A percentile compares a stretch with the other conserved stretches of the same genome.
Conservation (phyloP, 179 eudicot genomes). For the Carnegiea gigantea region DNA sequence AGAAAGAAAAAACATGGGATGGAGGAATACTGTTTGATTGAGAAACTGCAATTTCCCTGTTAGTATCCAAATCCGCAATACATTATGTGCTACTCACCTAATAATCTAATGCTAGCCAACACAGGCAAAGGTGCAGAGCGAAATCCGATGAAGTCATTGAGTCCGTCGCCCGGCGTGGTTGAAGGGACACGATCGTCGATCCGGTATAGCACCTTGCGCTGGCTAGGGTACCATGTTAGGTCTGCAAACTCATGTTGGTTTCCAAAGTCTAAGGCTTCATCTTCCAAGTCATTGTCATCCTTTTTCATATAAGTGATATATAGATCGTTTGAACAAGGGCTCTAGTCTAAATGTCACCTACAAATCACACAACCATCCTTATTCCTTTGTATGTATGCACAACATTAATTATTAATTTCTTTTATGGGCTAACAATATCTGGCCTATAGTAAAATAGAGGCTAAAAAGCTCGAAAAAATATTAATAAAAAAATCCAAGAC, state of each 20-base stretch:
- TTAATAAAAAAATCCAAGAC: too few species aligned
- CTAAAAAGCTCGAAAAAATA: too few species aligned
- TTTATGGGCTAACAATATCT: too few species aligned
- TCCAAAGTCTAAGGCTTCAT: constrained; percentile 46
- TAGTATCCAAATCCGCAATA: too few species aligned
- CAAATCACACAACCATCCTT: not conserved
- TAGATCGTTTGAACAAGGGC: constrained; percentile 59
- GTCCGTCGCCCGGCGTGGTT: constrained; percentile 45
- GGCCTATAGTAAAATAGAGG: too few species aligned
- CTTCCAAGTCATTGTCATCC: constrained; percentile 48
- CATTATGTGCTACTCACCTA: constrained; percentile 30
- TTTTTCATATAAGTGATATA: constrained; percentile 35
- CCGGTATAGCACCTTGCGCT: constrained; percentile 42
- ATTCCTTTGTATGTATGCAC: too few species aligned
- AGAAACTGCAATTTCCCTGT: too few species aligned
- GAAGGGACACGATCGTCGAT: constrained; percentile 54
- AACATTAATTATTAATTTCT: too few species aligned
- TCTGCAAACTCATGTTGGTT: constrained; percentile 65
- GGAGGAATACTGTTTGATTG: too few species aligned
- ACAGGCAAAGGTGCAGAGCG: constrained; percentile 36
- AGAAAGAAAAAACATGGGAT: too few species aligned
- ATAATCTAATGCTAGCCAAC: constrained; percentile 33
- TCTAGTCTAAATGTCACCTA: constrained; percentile 63
- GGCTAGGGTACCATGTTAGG: constrained; percentile 65
- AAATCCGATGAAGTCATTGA: constrained; percentile 45